Evolutionary conservation across 352 stramenopile genomes (phyloP).

Genomic region (Phytopythium boreale): DNA sequence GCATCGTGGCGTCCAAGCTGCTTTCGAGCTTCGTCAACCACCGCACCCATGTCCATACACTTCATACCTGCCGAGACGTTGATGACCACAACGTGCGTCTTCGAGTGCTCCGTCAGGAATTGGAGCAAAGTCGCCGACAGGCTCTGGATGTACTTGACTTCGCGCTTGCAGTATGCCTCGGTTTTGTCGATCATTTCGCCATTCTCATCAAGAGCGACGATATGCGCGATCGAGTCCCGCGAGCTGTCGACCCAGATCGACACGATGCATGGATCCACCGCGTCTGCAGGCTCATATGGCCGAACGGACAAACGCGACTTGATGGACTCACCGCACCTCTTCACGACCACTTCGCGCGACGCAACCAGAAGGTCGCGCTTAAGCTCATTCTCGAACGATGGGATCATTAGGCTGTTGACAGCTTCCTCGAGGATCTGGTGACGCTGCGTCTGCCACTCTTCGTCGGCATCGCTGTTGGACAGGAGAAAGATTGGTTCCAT

Average conservation of each 20-base stretch:
- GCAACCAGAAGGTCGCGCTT: constrained; percentile 72
- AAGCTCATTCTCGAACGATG: constrained; percentile 85
- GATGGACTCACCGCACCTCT: constrained; percentile 67
- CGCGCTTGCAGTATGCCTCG: constrained; percentile 76
- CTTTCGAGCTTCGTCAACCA: constrained; percentile 80
- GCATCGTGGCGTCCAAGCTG: constrained; percentile 70
- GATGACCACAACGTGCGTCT: constrained; percentile 84
- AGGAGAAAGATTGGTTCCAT: constrained; percentile 72
- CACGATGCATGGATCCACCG: constrained; percentile 76
- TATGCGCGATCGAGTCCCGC: constrained; percentile 77
- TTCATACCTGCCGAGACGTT: constrained; percentile 89
- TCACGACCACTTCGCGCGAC: constrained; percentile 71
- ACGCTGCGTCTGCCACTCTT: constrained; percentile 85
- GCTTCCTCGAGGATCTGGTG: constrained; percentile 84
- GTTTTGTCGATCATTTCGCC: constrained; percentile 86
- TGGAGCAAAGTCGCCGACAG: constrained; percentile 76
- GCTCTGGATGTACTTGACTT: constrained; percentile 69
- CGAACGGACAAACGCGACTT: constrained; percentile 68
- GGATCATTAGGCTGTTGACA: constrained; percentile 79
- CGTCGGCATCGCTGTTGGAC: constrained; percentile 46
- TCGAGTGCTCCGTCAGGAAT: constrained; percentile 79
- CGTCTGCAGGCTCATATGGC: constrained; percentile 77
- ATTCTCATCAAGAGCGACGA: constrained; percentile 84
- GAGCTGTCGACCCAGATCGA: constrained; percentile 85
- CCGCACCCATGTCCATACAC: constrained; percentile 87